Evolutionary conservation across 169 alveolate genomes (phyloP).

Genomic region (Babesia bovis): DNA sequence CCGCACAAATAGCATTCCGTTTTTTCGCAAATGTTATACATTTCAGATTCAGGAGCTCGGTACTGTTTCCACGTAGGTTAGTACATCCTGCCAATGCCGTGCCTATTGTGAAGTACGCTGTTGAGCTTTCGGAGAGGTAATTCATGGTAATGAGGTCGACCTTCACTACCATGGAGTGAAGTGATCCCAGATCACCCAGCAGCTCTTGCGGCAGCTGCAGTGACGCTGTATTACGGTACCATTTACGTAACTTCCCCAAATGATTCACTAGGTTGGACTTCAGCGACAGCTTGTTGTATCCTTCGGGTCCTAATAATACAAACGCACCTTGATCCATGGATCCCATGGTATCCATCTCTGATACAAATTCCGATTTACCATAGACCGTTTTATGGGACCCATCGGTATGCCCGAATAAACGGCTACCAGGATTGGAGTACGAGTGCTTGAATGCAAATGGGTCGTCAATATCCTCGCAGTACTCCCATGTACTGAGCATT

Average conservation of each 20-base stretch:
- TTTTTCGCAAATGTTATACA: neutral
- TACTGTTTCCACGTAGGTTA: neutral
- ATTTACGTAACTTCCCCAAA: slow-evolving; percentile 11
- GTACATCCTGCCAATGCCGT: neutral
- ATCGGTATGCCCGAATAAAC: neutral
- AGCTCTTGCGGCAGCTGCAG: neutral
- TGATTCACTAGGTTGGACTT: neutral
- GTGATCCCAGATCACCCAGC: neutral
- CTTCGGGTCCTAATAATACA: neutral
- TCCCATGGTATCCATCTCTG: slow-evolving; percentile 9
- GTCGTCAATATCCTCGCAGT: slow-evolving; percentile 49
- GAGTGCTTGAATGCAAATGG: slow-evolving; percentile 23
- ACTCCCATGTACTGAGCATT: slow-evolving; percentile 31
- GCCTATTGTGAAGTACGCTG: slow-evolving; percentile 6
- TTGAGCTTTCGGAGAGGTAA: neutral
- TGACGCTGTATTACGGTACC: slow-evolving; percentile 16
- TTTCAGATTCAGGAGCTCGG: neutral
- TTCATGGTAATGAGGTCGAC: neutral
- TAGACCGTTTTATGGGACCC: slow-evolving; percentile 1
- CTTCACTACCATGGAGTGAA: neutral
- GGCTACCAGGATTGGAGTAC: neutral
- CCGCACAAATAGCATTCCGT: neutral
- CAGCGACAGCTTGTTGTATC: neutral
- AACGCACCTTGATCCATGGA: neutral
- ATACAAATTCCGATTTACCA: slow-evolving; percentile 12